Percentiles rank a stretch among this genome's conserved stretches.
Evolutionary conservation across 768 basidiomycete genomes (phyloP).

Genomic region (Kwoniella mangroviensis): DNA sequence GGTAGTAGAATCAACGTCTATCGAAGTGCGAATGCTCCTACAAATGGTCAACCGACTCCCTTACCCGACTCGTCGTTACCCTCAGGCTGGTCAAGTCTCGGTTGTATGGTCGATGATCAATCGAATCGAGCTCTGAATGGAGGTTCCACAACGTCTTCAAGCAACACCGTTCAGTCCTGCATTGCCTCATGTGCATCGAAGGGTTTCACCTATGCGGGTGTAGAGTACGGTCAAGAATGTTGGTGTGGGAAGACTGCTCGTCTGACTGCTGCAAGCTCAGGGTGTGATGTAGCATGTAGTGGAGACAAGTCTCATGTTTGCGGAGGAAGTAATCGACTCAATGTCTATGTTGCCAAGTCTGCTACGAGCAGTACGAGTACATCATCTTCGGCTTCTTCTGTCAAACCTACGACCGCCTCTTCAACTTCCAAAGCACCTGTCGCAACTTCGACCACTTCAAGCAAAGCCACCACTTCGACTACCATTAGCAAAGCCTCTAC

Average conservation of each 20-base stretch:
- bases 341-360: slow-evolving; percentile 14
- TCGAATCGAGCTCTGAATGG: slow-evolving; percentile 39
- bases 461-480: neutral
- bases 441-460: slow-evolving; percentile 7
- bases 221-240: slow-evolving; percentile 39
- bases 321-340: slow-evolving; percentile 32
- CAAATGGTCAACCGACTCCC: slow-evolving; percentile 14
- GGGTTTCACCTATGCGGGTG: slow-evolving; percentile 33
- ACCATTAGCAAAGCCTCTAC: slow-evolving; percentile 3
- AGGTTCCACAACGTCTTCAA: slow-evolving; percentile 32
- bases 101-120: slow-evolving; percentile 36
- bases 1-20: slow-evolving; percentile 24
- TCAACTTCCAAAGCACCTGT: slow-evolving; percentile 1
- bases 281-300: slow-evolving; percentile 33
- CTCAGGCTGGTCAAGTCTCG: slow-evolving; percentile 29
- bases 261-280: slow-evolving; percentile 13
- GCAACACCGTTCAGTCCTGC: slow-evolving; percentile 30
- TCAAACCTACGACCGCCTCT: neutral
- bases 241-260: slow-evolving; percentile 26
- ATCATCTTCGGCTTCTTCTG: neutral
- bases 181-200: slow-evolving; percentile 24
- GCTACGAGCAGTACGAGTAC: neutral
- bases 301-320: slow-evolving; percentile 28
- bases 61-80: slow-evolving; percentile 24
- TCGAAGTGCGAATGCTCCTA: slow-evolving; percentile 17